Base-by-base conservation (phyloP, 768 basidiomycete species). In the Lactifluus hygrophoroides region DNA sequence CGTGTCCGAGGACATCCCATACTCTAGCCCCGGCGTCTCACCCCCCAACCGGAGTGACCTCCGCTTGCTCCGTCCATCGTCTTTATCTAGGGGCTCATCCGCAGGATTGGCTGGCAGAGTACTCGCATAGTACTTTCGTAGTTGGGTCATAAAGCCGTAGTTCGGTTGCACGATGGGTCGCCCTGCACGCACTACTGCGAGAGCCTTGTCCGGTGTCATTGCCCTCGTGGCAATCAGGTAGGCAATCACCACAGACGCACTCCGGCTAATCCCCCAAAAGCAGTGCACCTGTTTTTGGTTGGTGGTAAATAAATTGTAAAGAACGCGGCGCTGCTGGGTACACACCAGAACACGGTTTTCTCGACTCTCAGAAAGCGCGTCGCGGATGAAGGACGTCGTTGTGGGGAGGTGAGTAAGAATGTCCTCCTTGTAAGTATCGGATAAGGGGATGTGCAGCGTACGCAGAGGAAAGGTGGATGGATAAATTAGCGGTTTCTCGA, bases 231-330 rank as follows among this genome's bases (percentile, higher is more conserved):
- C 68, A 57, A 73, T 67, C 38, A 72, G 72, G 70, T 88, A 90
- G 55, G 86, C 89, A 60, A 84, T 83, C 5, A 90, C 82, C 30
- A 89, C 78, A 5, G 86, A 88, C 0, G 88, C 79, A 45, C 85
- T 87, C 27, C 88, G 78, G 64, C 85, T 87, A 56, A 89, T 77
- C 40, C 89, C 88, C 70, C 83, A 81, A 42, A 83, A 70, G 68
- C 89, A 90, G 69, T 91, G 88, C 13, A 90, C 85, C 86, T 88
- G n/a, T n/a, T n/a, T n/a, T n/a, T n/a, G n/a, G 30, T 27, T 49
- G 4, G 5, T 19, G 6, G 34, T 25, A 25, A 60, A n/a, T 37
- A n/a, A 14, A 38, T 23, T 14, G 14, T 17, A 5, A 14, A n/a
- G n/a, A n/a, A 28, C 4, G 16, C 3, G 9, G 30, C 23, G 23